Evolutionary conservation across 768 basidiomycete species (phyloP), one percentile per base, ranked within the genome.

Genomic region (Crassisporium funariophilum): DNA sequence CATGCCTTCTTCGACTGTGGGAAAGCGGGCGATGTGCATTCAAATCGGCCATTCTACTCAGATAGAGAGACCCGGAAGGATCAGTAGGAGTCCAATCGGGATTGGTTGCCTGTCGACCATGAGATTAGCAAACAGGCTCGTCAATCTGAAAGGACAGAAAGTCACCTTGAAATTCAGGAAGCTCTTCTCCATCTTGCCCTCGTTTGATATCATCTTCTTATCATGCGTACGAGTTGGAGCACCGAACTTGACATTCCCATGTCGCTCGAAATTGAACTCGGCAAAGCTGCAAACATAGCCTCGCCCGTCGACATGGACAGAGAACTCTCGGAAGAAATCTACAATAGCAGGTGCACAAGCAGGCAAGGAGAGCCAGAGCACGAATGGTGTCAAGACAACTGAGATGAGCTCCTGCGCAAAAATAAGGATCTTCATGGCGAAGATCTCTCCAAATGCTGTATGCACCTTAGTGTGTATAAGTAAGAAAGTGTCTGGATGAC

Each of bases 131-230:
- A 35, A n/a, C 22, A 42, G 20, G 15, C 33, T 1, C 11, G 17
- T 42, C 43, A 11, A 40, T 37, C 23, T 31, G 20, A 15, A 3
- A 12, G 19, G 33, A 46, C 12, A 33, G 10, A 27, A 6, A 41
- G 61, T 35, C 34, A 82, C 85, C 71, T 95, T 95, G 77, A 97
- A 97, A 61, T 89, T 91, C 23, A 95, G 72, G 71, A 97, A 91
- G 65, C 88, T 91, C 73, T 98, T 97, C 75, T 99, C 97, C 95
- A 99, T 98, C 78, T 99, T 99, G 25, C 91, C 91, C 55, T 95
- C 88, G 51, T 89, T 90, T 4, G 89, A 91, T 58, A 88, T 75
- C 76, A 88, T 85, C 49, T 82, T 82, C 56, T 83, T 83, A 54
- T 92, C 88, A 10, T 75, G 71, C 6, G 77, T 79, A 29, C 74